Percentiles rank a stretch among this genome's conserved stretches.
phyloP scores from a whole-genome alignment of 1,284 basidiomycete species.

The Veloboletus limbatus region DNA sequence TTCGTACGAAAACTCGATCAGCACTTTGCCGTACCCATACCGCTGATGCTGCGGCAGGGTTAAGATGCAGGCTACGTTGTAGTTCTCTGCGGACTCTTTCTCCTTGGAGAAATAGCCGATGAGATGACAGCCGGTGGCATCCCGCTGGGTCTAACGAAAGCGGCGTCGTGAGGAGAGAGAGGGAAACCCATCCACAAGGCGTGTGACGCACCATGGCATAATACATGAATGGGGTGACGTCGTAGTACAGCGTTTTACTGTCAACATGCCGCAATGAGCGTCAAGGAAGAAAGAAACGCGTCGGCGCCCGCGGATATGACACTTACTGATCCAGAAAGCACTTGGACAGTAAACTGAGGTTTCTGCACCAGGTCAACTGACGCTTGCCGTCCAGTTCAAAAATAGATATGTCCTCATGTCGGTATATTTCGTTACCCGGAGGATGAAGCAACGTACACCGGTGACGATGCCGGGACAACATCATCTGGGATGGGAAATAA shows the following conservation, averaged over 20 bases:
- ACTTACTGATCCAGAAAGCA: slow-evolving; percentile 96
- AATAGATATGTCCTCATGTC: slow-evolving; percentile 94
- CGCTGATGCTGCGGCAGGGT: slow-evolving; percentile 98
- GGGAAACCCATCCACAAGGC: slow-evolving; percentile 3
- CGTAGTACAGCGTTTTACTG: slow-evolving; percentile 98
- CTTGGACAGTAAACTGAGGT: slow-evolving; percentile 94
- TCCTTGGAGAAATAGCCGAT: slow-evolving; percentile 99
- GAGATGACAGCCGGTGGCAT: slow-evolving; percentile 89
- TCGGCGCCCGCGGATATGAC: slow-evolving; percentile 18
- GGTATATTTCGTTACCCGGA: slow-evolving; percentile 99
- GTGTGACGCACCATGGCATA: slow-evolving; percentile 84
- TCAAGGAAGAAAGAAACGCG: slow-evolving; percentile 15
- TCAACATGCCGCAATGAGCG: slow-evolving; percentile 18
- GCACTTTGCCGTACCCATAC: slow-evolving; percentile 89
- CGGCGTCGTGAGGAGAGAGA: slow-evolving; percentile 2
- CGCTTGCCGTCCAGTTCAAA: slow-evolving; percentile 98
- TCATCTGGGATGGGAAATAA: slow-evolving; percentile 85
- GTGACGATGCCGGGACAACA: slow-evolving; percentile 86
- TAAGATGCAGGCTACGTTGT: slow-evolving; percentile 98
- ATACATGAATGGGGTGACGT: slow-evolving; percentile 99
- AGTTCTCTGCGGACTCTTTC: slow-evolving; percentile 96
- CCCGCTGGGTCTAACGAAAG: slow-evolving; percentile 67
- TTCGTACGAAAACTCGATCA: slow-evolving; percentile 99
- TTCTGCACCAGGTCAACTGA: slow-evolving; percentile 96
- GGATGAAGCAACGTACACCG: slow-evolving; percentile 95